Conservation (phyloP, 345 rosid species). For the Anacardium occidentale region DNA sequence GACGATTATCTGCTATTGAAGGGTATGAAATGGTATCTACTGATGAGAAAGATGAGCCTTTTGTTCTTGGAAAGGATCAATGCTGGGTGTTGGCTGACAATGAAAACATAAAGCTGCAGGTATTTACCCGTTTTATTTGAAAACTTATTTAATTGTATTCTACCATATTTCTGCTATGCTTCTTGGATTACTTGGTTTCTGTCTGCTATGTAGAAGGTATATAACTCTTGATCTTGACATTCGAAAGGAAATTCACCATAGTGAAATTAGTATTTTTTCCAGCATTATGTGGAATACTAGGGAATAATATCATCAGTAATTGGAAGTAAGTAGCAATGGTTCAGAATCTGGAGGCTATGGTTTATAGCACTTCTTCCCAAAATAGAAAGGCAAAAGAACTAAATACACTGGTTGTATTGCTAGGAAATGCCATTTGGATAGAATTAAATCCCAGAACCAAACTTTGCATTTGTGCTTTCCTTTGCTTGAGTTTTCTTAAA, state of each 20-base stretch:
- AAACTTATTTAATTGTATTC: background rate
- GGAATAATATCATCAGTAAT: background rate
- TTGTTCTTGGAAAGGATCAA: slow-evolving; percentile 69
- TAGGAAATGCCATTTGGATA: background rate
- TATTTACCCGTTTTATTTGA: slow-evolving; percentile 24
- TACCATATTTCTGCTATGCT: slow-evolving; percentile 3
- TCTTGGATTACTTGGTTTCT: background rate
- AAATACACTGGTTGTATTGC: too few relatives aligned
- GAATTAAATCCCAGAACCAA: background rate
- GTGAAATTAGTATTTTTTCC: slow-evolving; percentile 2
- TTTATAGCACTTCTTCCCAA: background rate
- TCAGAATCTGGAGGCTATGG: background rate
- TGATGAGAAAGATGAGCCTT: slow-evolving; percentile 76
- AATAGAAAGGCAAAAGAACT: background rate
- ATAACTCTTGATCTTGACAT: background rate
- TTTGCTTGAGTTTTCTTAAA: too few relatives aligned
- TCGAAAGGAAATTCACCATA: background rate
- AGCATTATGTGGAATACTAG: background rate
- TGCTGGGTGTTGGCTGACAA: slow-evolving; percentile 96
- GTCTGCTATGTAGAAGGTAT: background rate
- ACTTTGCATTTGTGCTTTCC: background rate
- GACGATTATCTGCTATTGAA: slow-evolving; percentile 83
- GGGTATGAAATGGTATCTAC: slow-evolving; percentile 88
- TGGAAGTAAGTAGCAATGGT: background rate
- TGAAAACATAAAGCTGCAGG: slow-evolving; percentile 74